Evolutionary conservation across 2,329 filamentous ascomycete species (phyloP).

Genomic region (Triangularia setosa): DNA sequence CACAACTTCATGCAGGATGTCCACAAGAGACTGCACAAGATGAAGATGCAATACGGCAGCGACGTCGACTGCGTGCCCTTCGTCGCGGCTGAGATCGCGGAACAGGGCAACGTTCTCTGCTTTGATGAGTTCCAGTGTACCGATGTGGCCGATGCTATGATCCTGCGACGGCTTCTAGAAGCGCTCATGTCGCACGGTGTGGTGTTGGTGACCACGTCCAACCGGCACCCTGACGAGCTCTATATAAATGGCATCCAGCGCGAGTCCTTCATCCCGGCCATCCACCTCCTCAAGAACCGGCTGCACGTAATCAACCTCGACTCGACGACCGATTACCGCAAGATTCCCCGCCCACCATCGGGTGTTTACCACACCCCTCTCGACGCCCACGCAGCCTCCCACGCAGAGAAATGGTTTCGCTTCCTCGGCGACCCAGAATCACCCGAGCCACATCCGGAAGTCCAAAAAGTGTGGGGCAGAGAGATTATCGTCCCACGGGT

Average conservation of each 20-base stretch:
- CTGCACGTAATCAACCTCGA: conserved; percentile 92
- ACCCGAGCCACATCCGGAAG: conserved; percentile 69
- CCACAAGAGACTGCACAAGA: conserved; percentile 81
- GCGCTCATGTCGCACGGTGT: conserved; percentile 94
- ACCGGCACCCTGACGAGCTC: conserved; percentile 91
- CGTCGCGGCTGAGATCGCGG: conserved; percentile 90
- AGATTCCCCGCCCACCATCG: conserved; percentile 87
- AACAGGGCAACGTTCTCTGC: conserved; percentile 79
- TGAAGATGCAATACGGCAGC: conserved; percentile 84
- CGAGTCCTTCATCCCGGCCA: conserved; percentile 91
- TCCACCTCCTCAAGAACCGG: conserved; percentile 79
- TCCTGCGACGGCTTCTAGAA: conserved; percentile 81
- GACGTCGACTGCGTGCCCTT: conserved; percentile 89
- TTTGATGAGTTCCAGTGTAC: conserved; percentile 99
- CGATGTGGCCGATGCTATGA: conserved; percentile 98
- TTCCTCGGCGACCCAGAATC: conserved; percentile 84
- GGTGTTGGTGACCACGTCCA: conserved; percentile 91
- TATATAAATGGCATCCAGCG: conserved; percentile 98
- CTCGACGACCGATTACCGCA: conserved; percentile 93
- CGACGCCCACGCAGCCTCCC: conserved; percentile 68
- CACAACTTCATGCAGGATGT: conserved; percentile 99
- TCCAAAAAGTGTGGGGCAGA: conserved; percentile 86
- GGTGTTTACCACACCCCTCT: conserved; percentile 92
- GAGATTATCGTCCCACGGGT: conserved; percentile 84
- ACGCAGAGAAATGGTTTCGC: conserved; percentile 92